Base-by-base conservation (phyloP, 1,284 basidiomycete species). In the Trametes sp. region DNA sequence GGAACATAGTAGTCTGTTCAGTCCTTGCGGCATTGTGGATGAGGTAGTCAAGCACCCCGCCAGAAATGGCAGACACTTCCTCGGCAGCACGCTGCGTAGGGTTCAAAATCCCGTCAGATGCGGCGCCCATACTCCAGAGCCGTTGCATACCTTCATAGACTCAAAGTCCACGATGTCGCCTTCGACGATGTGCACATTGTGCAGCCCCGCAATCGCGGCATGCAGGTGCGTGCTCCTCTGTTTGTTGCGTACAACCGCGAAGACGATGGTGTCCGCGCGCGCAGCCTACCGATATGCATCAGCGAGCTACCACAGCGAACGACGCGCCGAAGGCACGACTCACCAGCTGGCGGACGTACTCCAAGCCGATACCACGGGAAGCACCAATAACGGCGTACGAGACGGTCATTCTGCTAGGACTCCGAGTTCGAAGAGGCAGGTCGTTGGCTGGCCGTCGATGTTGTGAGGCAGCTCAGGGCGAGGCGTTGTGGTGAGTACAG, bases 31-130 rank as follows among this genome's bases (percentile, higher is more conserved):
- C 65, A 19, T 58, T 75, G 55, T 75, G 74, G 51, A 77, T 75
- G 13, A 77, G 67, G 16, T 69, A 67, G 64, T 77, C 75, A 26
- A 77, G 60, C 23, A 38, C 63, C 10, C 74, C 74, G 11, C 71
- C 73, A 1, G 67, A 70, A 14, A 72, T 26, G 13, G 57, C 48
- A 1, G 67, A 64, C 8, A 72, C 65, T 50, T 70, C 64, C 31
- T 36, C 53, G 1, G 58, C 67, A 11, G 66, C 64, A 10, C 24
- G 42, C 62, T 65, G 57, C n/a, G n/a, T 14, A 10, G 19, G n/a
- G n/a, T n/a, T n/a, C 5, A 26, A 13, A 28, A 46, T 16, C 3
- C 8, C 24, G 16, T 21, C 13, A 35, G 10, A 14, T 7, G 9
- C n/a, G 33, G 19, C 23, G 11, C 5, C 14, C 24, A 19, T n/a